Percentiles rank a stretch among this genome's conserved stretches.
phyloP scores from a whole-genome alignment of 345 rosid genomes.

The Arabidopsis arenosa region DNA sequence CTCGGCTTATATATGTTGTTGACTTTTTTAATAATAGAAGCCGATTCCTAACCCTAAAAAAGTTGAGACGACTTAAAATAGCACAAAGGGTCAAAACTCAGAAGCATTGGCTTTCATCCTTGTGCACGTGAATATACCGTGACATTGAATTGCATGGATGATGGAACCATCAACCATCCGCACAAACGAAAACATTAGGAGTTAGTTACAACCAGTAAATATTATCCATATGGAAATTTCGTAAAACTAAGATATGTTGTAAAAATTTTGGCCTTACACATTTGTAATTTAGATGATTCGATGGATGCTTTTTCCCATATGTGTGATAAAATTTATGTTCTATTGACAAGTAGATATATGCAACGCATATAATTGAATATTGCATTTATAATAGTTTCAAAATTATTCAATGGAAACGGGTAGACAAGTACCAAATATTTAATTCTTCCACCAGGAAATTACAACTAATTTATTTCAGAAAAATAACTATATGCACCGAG shows the following conservation, averaged over 20 bases:
- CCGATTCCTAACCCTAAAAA: conserved; percentile 9
- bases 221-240: background rate
- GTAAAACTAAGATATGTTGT: background rate
- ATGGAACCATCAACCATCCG: background rate
- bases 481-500: conserved; percentile 10
- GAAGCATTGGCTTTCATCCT: conserved; percentile 15
- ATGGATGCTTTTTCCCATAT: background rate
- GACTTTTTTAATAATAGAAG: conserved; percentile 8
- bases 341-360: conserved; percentile 35
- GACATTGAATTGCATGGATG: conserved; percentile 12
- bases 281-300: conserved; percentile 17
- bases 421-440: conserved; percentile 46
- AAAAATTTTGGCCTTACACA: background rate
- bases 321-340: conserved; percentile 31
- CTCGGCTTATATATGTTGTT: conserved; percentile 19
- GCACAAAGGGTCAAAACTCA: conserved; percentile 19
- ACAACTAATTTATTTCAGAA: conserved; percentile 43
- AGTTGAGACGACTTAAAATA: conserved; percentile 12
- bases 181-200: background rate
- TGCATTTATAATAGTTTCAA: conserved; percentile 39
- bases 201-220: background rate
- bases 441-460: conserved; percentile 45
- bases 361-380: conserved; percentile 33
- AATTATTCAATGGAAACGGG: conserved; percentile 40
- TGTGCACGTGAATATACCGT: conserved; percentile 3